Base-by-base conservation (phyloP, 306 rosid genomes). In the Sicyos baderoa region DNA sequence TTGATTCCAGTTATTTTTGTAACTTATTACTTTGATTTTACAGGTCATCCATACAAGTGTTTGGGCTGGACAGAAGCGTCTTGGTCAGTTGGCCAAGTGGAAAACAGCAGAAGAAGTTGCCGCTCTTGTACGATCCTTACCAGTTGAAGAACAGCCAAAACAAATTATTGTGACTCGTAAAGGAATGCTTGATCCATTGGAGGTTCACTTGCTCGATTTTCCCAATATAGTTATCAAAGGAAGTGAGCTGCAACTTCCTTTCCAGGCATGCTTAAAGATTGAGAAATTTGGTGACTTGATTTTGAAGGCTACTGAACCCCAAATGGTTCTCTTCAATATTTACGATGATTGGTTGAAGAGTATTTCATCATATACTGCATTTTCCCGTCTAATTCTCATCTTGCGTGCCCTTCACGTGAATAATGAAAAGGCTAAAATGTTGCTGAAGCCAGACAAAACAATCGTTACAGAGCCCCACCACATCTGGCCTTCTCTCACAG, bases 61-160 rank as follows among this genome's bases (percentile, higher is more conserved):
- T 0, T 93, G 99, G 99, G 99, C 99, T 60, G 99, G 99, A 70
- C 99, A 93, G 83, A 93, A 93, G 83, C 99, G 99, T 86, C 99
- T 93, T 73, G 99, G 99, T 67, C 99, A 93, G 84, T 77, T 93
- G 85, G 99, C 99, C 3, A 93, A 93, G 89, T 93, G 99, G 99
- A 93, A 93, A 84, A 93, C 99, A 27, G 99, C 99, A 11, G 99
- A 93, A 80, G 99, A 94, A 86, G 99, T 93, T 77, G 99, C 99
- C 58, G 99, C 99, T 29, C 96, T 93, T 74, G 99, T 93, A 75
- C 88, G 99, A 58, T 93, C 99, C 56, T 73, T 93, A 80, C 99
- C 99, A 13, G 99, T 93, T 48, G 99, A 93, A 78, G 99, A 93
- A 74, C 97, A 93, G 82, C 99, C 99, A 2, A 93, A 93, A 76